These are phyloP conservation scores for Pluteus cervinus DNA, from an alignment of 768 basidiomycete species.

Conservation along the genomic window DNA sequence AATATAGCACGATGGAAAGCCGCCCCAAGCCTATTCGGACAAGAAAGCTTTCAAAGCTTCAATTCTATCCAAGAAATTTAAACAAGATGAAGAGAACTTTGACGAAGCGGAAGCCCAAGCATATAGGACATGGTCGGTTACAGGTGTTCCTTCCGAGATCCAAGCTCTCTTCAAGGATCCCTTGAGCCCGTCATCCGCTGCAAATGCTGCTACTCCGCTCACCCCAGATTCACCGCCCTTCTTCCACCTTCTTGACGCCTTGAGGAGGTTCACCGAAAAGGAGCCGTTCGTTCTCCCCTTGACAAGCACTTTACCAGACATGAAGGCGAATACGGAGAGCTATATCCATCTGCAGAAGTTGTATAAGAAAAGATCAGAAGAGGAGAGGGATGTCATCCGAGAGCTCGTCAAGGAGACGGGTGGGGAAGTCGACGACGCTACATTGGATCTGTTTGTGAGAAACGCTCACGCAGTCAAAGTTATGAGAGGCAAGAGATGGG, in stretches of 20 bases:
- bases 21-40: slow-evolving; percentile 56
- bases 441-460: slow-evolving; percentile 71
- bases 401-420: slow-evolving; percentile 19
- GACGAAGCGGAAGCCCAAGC: slow-evolving; percentile 91
- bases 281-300: slow-evolving; percentile 67
- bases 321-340: slow-evolving; percentile 83
- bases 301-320: slow-evolving; percentile 87
- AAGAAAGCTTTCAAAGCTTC: slow-evolving; percentile 71
- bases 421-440: slow-evolving; percentile 39
- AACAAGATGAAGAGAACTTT: slow-evolving; percentile 93
- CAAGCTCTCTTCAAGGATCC: slow-evolving; percentile 57
- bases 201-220: slow-evolving; percentile 20
- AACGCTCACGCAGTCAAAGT: slow-evolving; percentile 72
- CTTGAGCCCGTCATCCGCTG: neutral
- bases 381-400: slow-evolving; percentile 57
- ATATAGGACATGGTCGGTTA: slow-evolving; percentile 67
- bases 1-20: slow-evolving; percentile 57
- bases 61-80: slow-evolving; percentile 59
- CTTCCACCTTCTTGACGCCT: slow-evolving; percentile 70
- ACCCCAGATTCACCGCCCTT: slow-evolving; percentile 55
- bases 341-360: slow-evolving; percentile 84
- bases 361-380: slow-evolving; percentile 72
- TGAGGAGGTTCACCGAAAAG: slow-evolving; percentile 54
- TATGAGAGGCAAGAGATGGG: slow-evolving; percentile 59
- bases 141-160: slow-evolving; percentile 63